Percentiles rank a stretch among this genome's conserved stretches.
Conservation (phyloP, 2,329 filamentous ascomycete genomes). For the Lojkania enalia region DNA sequence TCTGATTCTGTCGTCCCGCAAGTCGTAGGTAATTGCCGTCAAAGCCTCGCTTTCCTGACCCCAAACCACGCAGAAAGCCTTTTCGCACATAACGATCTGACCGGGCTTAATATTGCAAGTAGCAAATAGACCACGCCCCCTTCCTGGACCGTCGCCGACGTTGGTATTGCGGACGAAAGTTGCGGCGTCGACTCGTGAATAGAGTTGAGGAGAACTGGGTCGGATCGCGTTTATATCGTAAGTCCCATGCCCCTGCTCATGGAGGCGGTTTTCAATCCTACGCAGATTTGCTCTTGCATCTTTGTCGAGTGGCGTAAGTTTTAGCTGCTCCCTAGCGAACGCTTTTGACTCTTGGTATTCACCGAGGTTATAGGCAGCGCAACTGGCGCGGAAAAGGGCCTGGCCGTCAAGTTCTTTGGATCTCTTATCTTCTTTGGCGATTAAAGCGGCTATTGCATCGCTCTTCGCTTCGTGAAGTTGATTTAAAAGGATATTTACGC, state of each 20-base stretch:
- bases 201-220: conserved; percentile 42
- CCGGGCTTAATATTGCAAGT: conserved; percentile 53
- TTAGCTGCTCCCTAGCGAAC: conserved; percentile 39
- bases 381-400: conserved; percentile 49
- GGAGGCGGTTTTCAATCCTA: conserved; percentile 21
- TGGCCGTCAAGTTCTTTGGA: conserved; percentile 47
- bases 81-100: conserved; percentile 60
- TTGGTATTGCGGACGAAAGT: conserved; percentile 51
- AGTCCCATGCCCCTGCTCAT: conserved; percentile 46
- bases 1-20: conserved; percentile 41
- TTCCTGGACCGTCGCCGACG: conserved; percentile 45
- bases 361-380: conserved; percentile 50
- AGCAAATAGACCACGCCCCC: conserved; percentile 58
- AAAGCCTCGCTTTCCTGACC: conserved; percentile 48
- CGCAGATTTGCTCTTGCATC: conserved; percentile 36
- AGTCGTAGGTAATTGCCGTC: conserved; percentile 50
- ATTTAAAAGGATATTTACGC: conserved; percentile 35
- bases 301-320: conserved; percentile 36
- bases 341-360: conserved; percentile 45
- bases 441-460: conserved; percentile 35
- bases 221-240: conserved; percentile 45
- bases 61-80: conserved; percentile 54
- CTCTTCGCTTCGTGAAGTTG: conserved; percentile 36
- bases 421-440: conserved; percentile 26
- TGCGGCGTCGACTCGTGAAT: conserved; percentile 53